Evolutionary conservation across 1,284 basidiomycete genomes (phyloP).

Genomic region (Retiboletus flavoniger): DNA sequence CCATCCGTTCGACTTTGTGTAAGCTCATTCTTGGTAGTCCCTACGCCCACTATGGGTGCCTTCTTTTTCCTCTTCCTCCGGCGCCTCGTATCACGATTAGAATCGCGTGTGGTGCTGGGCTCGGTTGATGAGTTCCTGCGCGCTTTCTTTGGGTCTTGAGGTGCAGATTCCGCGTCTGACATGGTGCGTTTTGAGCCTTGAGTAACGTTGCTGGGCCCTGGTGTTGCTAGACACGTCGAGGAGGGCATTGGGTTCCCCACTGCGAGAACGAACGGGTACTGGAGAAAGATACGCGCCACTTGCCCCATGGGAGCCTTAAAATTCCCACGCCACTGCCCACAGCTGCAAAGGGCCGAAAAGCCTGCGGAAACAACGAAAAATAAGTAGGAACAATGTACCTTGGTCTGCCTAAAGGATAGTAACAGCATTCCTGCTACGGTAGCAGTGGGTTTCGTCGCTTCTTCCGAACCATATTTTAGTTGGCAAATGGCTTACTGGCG

Average conservation of each 20-base stretch:
- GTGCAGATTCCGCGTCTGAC: conserved; percentile 25
- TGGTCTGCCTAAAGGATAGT: no score
- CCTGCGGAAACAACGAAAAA: not conserved
- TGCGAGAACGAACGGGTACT: not conserved
- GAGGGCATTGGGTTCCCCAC: conserved; percentile 21
- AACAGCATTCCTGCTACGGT: no score
- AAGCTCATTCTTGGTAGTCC: conserved; percentile 12
- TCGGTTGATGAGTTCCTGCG: conserved; percentile 25
- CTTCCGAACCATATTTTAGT: no score
- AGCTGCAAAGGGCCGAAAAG: not conserved
- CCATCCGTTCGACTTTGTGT: conserved; percentile 9
- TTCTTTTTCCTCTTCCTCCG: conserved; percentile 43
- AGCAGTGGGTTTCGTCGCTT: no score
- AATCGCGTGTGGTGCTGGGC: conserved; percentile 32
- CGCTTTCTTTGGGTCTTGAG: conserved; percentile 22
- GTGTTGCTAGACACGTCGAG: conserved; percentile 20
- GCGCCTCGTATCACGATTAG: conserved; percentile 42
- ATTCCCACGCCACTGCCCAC: conserved; percentile 28
- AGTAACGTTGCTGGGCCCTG: conserved; percentile 13
- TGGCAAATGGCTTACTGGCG: no score
- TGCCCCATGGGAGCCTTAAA: not conserved
- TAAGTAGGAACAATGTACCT: no score
- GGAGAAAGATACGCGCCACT: conserved; percentile 2
- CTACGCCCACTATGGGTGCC: conserved; percentile 33
- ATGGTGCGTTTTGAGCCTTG: conserved; percentile 20